phyloP scores from a whole-genome alignment of 2,329 filamentous ascomycete species.

The Dactylonectria macrodidyma region DNA sequence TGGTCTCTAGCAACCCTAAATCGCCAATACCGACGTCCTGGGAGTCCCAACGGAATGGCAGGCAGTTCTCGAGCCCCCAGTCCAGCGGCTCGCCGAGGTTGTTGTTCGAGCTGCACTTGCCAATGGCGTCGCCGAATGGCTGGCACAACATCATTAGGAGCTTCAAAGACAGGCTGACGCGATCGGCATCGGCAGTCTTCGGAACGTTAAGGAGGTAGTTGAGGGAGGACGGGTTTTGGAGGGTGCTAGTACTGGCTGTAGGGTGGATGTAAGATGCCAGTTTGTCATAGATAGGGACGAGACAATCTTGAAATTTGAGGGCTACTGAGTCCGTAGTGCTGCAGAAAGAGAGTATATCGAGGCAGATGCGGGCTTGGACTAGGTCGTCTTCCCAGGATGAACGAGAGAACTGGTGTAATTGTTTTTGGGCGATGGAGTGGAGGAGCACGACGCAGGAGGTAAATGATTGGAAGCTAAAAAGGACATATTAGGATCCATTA shows the following conservation, averaged over 20 bases:
- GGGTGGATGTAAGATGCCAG: not conserved
- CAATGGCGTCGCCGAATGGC: not conserved
- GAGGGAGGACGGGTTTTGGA: not conserved
- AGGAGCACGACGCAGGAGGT: not conserved
- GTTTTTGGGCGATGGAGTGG: not conserved
- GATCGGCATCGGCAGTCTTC: not conserved
- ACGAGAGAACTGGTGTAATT: not conserved
- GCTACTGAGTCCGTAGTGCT: not conserved
- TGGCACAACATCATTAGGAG: not conserved
- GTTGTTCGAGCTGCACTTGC: not conserved
- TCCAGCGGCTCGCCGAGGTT: not conserved
- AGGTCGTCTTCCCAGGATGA: not conserved
- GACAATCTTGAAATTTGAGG: not conserved
- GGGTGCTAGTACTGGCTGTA: not conserved
- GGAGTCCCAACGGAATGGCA: not conserved
- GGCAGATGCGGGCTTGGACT: not conserved
- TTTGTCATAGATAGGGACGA: not conserved
- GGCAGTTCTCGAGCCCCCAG: not conserved
- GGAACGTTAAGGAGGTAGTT: not conserved
- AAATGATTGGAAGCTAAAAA: conserved; percentile 1
- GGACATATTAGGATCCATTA: not conserved
- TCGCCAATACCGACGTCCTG: not conserved
- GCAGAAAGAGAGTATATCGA: not conserved
- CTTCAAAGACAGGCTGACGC: not conserved
- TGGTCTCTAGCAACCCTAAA: not conserved